Conservation (phyloP, 495 filamentous ascomycete species). For the Collariella sp. region DNA sequence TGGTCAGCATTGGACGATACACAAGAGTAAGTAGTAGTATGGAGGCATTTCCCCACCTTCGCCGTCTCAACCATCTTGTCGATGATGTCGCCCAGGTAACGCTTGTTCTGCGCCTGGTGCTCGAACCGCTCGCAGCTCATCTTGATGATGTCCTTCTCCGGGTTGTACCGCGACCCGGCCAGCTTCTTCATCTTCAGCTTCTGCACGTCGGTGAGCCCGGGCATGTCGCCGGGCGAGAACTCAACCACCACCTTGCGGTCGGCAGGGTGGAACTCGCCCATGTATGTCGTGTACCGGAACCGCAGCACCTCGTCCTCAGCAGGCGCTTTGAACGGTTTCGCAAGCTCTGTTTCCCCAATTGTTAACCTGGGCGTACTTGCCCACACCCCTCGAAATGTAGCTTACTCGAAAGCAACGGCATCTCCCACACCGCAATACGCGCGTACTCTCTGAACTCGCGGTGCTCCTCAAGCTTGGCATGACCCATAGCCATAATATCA, state of each 20-base stretch:
- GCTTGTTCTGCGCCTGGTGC: constrained; percentile 90
- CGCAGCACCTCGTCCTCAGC: constrained; percentile 58
- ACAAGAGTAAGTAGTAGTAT: neutral
- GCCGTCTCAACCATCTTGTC: constrained; percentile 64
- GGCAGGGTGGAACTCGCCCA: constrained; percentile 89
- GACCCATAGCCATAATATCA: constrained; percentile 71
- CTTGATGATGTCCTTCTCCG: constrained; percentile 68
- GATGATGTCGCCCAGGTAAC: constrained; percentile 75
- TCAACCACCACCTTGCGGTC: constrained; percentile 90
- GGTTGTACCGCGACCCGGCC: constrained; percentile 83
- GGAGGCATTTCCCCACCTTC: constrained; percentile 41
- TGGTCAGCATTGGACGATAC: neutral
- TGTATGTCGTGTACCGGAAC: constrained; percentile 95
- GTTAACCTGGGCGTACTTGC: neutral
- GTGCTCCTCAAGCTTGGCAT: constrained; percentile 81
- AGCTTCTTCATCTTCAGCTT: constrained; percentile 79
- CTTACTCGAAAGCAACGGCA: constrained; percentile 84
- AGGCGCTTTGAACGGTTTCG: constrained; percentile 71
- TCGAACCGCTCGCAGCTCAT: constrained; percentile 88
- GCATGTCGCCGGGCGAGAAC: constrained; percentile 61
- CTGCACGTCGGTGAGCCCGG: constrained; percentile 53
- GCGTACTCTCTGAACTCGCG: constrained; percentile 84
- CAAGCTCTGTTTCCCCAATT: constrained; percentile 50
- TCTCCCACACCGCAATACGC: constrained; percentile 85
- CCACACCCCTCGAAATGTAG: constrained; percentile 2